Evolutionary conservation across 306 rosid species (phyloP).

Genomic region (Lablab purpureus): DNA sequence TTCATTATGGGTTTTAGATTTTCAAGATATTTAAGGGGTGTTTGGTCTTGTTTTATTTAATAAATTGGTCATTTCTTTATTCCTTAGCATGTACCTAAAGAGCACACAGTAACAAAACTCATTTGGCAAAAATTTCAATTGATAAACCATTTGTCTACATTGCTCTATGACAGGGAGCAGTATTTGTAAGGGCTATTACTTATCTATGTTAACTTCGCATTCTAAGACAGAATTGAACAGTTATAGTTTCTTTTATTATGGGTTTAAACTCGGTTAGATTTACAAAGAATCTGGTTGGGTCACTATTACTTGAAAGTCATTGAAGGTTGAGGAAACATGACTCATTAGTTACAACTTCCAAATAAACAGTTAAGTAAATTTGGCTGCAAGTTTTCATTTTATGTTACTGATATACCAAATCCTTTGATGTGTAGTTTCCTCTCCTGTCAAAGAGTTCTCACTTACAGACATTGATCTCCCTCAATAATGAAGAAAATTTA

Average conservation of each 20-base stretch:
- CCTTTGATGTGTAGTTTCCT: conserved; percentile 76
- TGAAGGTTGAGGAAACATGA: conserved; percentile 14
- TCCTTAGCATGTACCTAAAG: conserved; percentile 1
- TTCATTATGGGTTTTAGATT: conserved; percentile 11
- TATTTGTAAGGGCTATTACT: background rate
- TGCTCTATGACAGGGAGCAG: conserved; percentile 1
- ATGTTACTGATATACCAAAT: conserved; percentile 41
- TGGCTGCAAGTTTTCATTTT: conserved; percentile 15
- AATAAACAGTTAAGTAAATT: conserved; percentile 33
- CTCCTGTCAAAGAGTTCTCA: conserved; percentile 89
- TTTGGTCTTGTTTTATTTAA: background rate
- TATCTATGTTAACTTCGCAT: background rate
- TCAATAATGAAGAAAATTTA: conserved; percentile 61
- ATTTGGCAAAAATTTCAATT: background rate
- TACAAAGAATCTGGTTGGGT: conserved; percentile 23
- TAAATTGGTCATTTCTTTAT: background rate
- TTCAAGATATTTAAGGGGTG: conserved; percentile 1
- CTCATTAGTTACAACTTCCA: conserved; percentile 31
- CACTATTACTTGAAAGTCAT: conserved; percentile 31
- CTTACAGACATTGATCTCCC: conserved; percentile 75
- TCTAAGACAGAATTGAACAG: conserved; percentile 7
- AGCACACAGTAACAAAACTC: background rate
- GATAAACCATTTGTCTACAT: conserved; percentile 26
- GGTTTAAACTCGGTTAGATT: conserved; percentile 13
- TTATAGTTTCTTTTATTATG: conserved; percentile 17